Percentiles rank a stretch among this genome's conserved stretches.
Conservation (phyloP, 306 rosid genomes). For the Malus orientalis region DNA sequence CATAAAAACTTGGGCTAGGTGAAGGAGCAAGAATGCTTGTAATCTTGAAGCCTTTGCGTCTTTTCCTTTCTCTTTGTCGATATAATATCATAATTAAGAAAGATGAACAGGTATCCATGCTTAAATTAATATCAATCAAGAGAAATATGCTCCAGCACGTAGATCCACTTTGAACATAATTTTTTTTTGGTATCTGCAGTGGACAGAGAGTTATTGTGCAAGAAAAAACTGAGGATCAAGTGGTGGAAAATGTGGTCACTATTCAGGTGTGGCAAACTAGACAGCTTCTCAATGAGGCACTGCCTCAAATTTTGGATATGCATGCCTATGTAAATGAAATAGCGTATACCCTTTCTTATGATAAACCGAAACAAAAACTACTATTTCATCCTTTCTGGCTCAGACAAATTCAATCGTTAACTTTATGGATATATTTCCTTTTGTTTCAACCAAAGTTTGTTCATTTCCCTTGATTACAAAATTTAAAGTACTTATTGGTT, state of each 20-base stretch:
- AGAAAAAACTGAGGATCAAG: conserved; percentile 63
- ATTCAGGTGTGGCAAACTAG: conserved; percentile 62
- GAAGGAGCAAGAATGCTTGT: background rate
- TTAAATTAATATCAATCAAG: background rate
- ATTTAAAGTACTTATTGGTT: background rate
- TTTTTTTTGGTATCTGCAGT: conserved; percentile 38
- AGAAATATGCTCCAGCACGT: background rate
- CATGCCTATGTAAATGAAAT: background rate
- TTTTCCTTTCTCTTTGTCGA: background rate
- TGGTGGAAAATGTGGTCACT: conserved; percentile 68
- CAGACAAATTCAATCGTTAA: background rate
- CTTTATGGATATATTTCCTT: background rate
- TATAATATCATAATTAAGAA: background rate
- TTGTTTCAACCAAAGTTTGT: background rate
- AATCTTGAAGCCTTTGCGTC: background rate
- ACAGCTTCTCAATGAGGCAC: background rate
- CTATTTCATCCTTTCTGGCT: background rate
- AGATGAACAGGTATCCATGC: background rate
- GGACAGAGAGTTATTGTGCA: conserved; percentile 81
- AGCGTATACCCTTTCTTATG: background rate
- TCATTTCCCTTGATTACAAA: background rate
- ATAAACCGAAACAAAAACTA: background rate
- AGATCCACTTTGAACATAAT: conserved; percentile 7
- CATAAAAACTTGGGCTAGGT: background rate
- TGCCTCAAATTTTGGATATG: background rate